Percentiles rank a stretch among this genome's conserved stretches.
Evolutionary conservation across 2,329 filamentous ascomycete species (phyloP).

Genomic region (Exophiala mesophila): DNA sequence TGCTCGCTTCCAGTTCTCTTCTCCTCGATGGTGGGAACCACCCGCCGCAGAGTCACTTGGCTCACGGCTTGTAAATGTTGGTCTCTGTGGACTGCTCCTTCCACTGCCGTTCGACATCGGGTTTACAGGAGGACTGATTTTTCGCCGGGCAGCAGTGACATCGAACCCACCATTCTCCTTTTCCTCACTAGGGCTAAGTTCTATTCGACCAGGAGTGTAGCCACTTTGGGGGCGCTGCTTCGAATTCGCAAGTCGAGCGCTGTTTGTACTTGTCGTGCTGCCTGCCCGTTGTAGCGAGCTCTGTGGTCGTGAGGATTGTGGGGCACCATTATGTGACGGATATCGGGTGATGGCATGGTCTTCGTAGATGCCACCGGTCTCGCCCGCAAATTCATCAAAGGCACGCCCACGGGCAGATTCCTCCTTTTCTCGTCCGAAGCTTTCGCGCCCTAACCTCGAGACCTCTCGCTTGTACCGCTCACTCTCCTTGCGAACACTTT

Average conservation of each 20-base stretch:
- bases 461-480: slow-evolving; percentile 89
- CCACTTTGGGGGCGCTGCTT: slow-evolving; percentile 35
- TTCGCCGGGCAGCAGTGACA: slow-evolving; percentile 37
- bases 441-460: slow-evolving; percentile 48
- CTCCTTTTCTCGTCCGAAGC: slow-evolving; percentile 28
- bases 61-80: slow-evolving; percentile 28
- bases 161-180: slow-evolving; percentile 60
- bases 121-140: slow-evolving; percentile 40
- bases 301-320: slow-evolving; percentile 16
- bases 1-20: slow-evolving; percentile 94
- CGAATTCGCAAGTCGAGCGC: slow-evolving; percentile 8
- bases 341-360: slow-evolving; percentile 28
- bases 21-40: slow-evolving; percentile 48
- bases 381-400: slow-evolving; percentile 48
- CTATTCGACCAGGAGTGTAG: slow-evolving; percentile 14
- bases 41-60: slow-evolving; percentile 28
- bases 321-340: slow-evolving; percentile 27
- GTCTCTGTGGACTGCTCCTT: slow-evolving; percentile 29
- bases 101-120: slow-evolving; percentile 34
- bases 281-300: slow-evolving; percentile 23
- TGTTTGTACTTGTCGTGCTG: slow-evolving; percentile 21
- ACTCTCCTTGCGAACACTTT: slow-evolving; percentile 78
- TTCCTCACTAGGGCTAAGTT: slow-evolving; percentile 61
- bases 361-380: slow-evolving; percentile 42
- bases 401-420: slow-evolving; percentile 21